These are phyloP conservation scores for Xanthoceras sorbifolium DNA, from an alignment of 345 rosid species.

Conservation along the genomic window DNA sequence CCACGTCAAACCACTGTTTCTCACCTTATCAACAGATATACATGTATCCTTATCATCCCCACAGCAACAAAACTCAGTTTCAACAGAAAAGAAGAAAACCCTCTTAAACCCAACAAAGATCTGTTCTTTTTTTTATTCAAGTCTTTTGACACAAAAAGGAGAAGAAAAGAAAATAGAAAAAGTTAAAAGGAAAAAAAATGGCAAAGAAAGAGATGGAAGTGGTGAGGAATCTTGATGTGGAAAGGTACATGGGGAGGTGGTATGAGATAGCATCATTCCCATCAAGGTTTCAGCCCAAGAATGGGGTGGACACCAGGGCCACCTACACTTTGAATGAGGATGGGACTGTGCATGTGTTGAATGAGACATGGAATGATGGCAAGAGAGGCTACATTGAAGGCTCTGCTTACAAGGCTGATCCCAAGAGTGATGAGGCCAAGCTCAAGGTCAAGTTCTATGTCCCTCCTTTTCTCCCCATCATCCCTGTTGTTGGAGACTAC, in stretches of 20 bases:
- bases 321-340: conserved; percentile 73
- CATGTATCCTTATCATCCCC: conserved; percentile 22
- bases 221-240: conserved; percentile 64
- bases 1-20: conserved; percentile 49
- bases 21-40: neutral
- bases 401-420: conserved; percentile 70
- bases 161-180: neutral
- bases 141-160: too few relatives aligned
- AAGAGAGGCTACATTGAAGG: conserved; percentile 72
- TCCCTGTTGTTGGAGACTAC: conserved; percentile 81
- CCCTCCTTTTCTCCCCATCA: conserved; percentile 82
- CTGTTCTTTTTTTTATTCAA: too few relatives aligned
- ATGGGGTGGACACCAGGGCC: conserved; percentile 78
- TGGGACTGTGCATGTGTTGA: conserved; percentile 73
- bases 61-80: too few relatives aligned
- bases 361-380: conserved; percentile 82
- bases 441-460: conserved; percentile 86
- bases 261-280: conserved; percentile 93
- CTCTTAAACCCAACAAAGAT: neutral
- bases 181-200: too few relatives aligned
- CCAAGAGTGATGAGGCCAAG: conserved; percentile 82
- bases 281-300: conserved; percentile 71
- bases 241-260: conserved; percentile 91
- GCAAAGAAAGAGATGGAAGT: conserved; percentile 66
- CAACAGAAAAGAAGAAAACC: neutral